Base-by-base conservation (phyloP, 805 yeast genomes). In the Citeromyces matritensis region DNA sequence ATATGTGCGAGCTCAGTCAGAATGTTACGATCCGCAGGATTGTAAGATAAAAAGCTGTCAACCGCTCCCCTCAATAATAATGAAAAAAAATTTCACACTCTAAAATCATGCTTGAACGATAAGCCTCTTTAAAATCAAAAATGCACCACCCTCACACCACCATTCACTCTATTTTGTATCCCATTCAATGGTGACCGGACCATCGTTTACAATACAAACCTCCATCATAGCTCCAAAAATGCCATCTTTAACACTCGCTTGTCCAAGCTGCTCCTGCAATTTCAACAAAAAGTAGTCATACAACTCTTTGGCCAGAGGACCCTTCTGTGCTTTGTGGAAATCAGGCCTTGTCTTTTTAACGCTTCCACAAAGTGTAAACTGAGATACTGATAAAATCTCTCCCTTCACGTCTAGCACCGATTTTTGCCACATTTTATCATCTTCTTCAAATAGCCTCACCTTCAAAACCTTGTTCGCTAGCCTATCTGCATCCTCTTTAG, bases 221-320 rank as follows among this genome's bases (percentile, higher is more conserved):
- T 83, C 94, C 98, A 91, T 91, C 95, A 88, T 82, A 8, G 88
- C 97, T 0, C 97, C 98, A 49, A 91, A 91, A 34, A 70, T 61
- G 3, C 98, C 98, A 43, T 86, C 95, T 39, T 76, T 65, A 3
- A 85, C 94, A 30, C 69, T 70, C 0, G 63, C 73, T 1, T 60
- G 65, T 0, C 81, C 81, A 35, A 83, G 37, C n/a, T 66, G 68
- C 1, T 41, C 44, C 37, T 60, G 52, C 35, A 82, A 52, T 14
- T 57, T 46, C 2, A 34, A 30, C 34, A 81, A 49, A 37, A 83
- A 77, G 30, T 49, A 45, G 7, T 72, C 62, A 37, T 74, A 77
- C 32, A 71, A 48, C 26, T 47, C 60, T 6, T 48, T 41, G 3
- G 80, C 79, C 5, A 47, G 46, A 33, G 53, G 63, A 12, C 95